These are phyloP conservation scores for Cyberlindnera euphorbiae DNA, from an alignment of 805 yeast species.

Conservation along the genomic window DNA sequence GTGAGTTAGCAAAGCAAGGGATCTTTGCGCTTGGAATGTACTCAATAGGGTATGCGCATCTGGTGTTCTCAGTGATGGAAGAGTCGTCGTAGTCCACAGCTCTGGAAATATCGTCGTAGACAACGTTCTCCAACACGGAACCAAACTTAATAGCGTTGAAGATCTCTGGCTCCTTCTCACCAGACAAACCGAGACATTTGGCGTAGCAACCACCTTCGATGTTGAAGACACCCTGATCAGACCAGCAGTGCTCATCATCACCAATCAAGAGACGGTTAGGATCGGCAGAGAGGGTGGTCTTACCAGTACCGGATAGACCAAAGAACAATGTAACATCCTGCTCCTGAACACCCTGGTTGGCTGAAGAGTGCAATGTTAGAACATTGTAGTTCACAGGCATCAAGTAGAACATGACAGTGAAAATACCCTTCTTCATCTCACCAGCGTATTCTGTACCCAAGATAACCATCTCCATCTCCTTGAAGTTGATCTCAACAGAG, in stretches of 20 bases:
- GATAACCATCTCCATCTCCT: conserved; percentile 97
- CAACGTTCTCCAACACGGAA: conserved; percentile 89
- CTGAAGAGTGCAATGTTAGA: conserved; percentile 90
- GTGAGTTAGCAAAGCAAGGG: conserved; percentile 86
- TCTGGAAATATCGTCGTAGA: conserved; percentile 73
- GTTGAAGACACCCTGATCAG: conserved; percentile 96
- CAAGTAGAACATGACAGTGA: conserved; percentile 97
- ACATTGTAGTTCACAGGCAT: conserved; percentile 94
- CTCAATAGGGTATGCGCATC: conserved; percentile 98
- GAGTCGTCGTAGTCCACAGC: conserved; percentile 81
- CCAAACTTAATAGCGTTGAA: conserved; percentile 94
- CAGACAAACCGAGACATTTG: conserved; percentile 84
- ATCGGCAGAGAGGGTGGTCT: conserved; percentile 95
- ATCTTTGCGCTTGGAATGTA: conserved; percentile 93
- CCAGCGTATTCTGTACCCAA: conserved; percentile 99
- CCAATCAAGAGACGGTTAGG: conserved; percentile 92
- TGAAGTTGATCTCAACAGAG: conserved; percentile 93
- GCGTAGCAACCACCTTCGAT: conserved; percentile 99
- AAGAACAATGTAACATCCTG: conserved; percentile 93
- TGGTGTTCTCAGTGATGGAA: conserved; percentile 90
- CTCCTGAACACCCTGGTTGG: conserved; percentile 78
- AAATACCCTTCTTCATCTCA: conserved; percentile 99
- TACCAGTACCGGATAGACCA: conserved; percentile 97
- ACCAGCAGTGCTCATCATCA: conserved; percentile 99
- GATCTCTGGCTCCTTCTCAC: conserved; percentile 96